phyloP scores from a whole-genome alignment of 148 eudicot genomes.

The Simmondsia chinensis region DNA sequence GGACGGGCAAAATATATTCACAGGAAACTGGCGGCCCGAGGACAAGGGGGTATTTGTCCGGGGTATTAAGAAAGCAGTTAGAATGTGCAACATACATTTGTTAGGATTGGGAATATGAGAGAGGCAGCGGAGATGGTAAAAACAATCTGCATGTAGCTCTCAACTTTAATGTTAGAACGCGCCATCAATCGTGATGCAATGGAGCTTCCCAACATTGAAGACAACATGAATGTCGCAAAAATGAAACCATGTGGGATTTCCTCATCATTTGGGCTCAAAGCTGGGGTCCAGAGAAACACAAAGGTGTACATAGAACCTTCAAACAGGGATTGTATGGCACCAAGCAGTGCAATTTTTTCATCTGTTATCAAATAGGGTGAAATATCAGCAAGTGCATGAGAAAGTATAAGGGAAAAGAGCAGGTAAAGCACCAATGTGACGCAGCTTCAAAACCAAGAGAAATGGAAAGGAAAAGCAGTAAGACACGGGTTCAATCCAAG shows the following conservation, averaged over 20 bases:
- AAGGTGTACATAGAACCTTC: constrained; percentile 99
- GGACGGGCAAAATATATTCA: not conserved
- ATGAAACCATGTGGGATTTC: constrained; percentile 97
- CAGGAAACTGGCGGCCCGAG: not conserved
- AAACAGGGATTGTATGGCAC: constrained; percentile 96
- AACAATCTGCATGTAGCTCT: constrained; percentile 95
- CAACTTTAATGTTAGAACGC: constrained; percentile 55
- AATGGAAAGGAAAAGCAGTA: no score
- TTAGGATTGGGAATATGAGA: constrained; percentile 76
- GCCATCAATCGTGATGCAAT: constrained; percentile 88
- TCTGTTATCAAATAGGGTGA: constrained; percentile 35
- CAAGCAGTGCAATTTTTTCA: constrained; percentile 95
- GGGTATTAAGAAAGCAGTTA: not conserved
- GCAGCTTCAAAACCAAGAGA: no score
- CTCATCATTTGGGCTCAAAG: constrained; percentile 96
- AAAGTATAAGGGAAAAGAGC: not conserved
- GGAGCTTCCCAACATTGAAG: constrained; percentile 98
- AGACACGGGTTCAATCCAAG: no score
- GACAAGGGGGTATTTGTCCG: no score
- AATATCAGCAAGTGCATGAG: not conserved
- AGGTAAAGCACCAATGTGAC: no score
- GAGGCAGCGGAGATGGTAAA: constrained; percentile 78
- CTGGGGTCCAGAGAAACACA: constrained; percentile 98
- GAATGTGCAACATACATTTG: constrained; percentile 46
- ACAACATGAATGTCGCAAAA: constrained; percentile 93